Percentiles rank a stretch among this genome's conserved stretches.
Evolutionary conservation across 805 yeast species (phyloP).

Genomic region (Yarrowia phangngaensis): DNA sequence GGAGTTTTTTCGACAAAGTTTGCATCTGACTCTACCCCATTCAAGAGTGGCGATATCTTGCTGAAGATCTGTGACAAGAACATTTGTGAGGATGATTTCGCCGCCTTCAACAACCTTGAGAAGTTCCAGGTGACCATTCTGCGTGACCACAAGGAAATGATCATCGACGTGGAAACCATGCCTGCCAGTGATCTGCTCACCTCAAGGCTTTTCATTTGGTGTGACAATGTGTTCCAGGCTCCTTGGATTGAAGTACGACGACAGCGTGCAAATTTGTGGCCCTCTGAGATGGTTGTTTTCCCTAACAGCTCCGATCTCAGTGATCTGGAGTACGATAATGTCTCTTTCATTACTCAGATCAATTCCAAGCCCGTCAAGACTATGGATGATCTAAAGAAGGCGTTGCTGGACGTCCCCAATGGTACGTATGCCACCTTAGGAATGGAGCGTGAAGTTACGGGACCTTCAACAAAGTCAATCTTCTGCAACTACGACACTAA

Average conservation of each 20-base stretch:
- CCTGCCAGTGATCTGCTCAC: constrained; percentile 56
- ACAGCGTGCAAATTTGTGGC: constrained; percentile 59
- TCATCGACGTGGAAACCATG: constrained; percentile 58
- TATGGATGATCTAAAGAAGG: constrained; percentile 58
- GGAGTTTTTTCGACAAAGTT: constrained; percentile 36
- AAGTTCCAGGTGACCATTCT: constrained; percentile 56
- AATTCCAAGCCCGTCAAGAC: constrained; percentile 69
- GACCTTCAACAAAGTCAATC: constrained; percentile 75
- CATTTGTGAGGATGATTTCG: constrained; percentile 63
- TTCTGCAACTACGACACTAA: constrained; percentile 84
- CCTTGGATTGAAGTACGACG: constrained; percentile 89
- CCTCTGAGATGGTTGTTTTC: constrained; percentile 62
- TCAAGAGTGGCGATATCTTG: constrained; percentile 63
- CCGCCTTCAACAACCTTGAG: constrained; percentile 44
- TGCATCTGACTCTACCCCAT: constrained; percentile 53
- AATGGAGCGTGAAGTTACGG: constrained; percentile 72
- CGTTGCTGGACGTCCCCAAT: constrained; percentile 63
- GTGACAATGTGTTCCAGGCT: constrained; percentile 72
- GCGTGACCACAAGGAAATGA: constrained; percentile 60
- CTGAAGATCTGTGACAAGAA: constrained; percentile 59
- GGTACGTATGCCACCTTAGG: constrained; percentile 73
- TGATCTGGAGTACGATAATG: constrained; percentile 83
- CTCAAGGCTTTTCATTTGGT: constrained; percentile 65
- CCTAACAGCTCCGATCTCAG: constrained; percentile 57
- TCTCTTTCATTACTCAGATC: constrained; percentile 71